Base-by-base conservation (phyloP, 2,329 filamentous ascomycete species). In the Fusarium transvaalense region DNA sequence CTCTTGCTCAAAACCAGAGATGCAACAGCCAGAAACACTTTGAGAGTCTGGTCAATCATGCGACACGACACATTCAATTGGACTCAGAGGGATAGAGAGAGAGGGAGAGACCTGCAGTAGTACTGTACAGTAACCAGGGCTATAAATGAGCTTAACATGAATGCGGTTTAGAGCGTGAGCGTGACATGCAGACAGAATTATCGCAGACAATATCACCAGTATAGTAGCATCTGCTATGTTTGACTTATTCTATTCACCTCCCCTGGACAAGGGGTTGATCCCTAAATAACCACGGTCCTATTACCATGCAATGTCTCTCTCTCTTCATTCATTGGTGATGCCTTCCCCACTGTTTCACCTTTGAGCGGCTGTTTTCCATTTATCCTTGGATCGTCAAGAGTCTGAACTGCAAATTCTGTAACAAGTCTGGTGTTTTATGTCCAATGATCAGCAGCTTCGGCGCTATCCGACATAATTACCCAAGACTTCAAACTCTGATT, bases 301-400 rank as follows among this genome's bases (percentile, higher is more conserved):
- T n/a, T n/a, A n/a, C n/a, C n/a, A n/a, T n/a, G n/a, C n/a, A n/a
- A 50, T 34, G 55, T 45, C 29, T 50, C 42, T 46, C n/a, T n/a
- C n/a, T n/a, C n/a, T n/a, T n/a, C n/a, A n/a, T 54, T 43, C 53
- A 69, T 69, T 69, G 66, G 66, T 10, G 66, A 60, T 19, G 10
- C 6, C 37, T 45, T 60, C 66, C 41, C 66, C 66, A 61, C 66
- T 68, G 66, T 69, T 70, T 69, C 66, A 69, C 37, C 47, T 56
- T 51, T 54, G 27, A 42, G 43, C 54, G 63, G 46, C 29, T 69
- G 43, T 34, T 68, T 41, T 51, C 52, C 38, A 66, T 43, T 59
- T 9, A 58, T 48, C 32, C 48, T 53, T 45, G 52, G 43, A 39
- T 66, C 63, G 55, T 48, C 54, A 55, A 39, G 34, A 45, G 27